Conservation (phyloP, 1,139 yeast species). For the Candida mesenterica region DNA sequence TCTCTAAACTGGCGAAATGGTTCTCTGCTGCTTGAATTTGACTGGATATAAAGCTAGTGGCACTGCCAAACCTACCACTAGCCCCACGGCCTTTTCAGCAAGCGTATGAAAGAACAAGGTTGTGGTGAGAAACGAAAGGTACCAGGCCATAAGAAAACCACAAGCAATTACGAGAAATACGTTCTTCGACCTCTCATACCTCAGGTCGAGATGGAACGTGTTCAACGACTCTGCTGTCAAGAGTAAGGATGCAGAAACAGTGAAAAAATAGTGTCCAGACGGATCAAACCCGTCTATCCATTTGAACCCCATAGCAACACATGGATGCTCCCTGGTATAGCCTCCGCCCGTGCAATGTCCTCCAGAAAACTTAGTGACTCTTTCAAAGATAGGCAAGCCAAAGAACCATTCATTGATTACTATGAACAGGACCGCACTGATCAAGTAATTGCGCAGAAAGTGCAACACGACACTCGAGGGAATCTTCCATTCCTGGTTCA, state of each 20-base stretch:
- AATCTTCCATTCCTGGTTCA: slow-evolving; percentile 5
- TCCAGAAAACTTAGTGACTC: slow-evolving; percentile 38
- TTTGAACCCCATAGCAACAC: slow-evolving; percentile 20
- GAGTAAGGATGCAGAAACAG: slow-evolving; percentile 48
- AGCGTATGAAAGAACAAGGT: slow-evolving; percentile 63
- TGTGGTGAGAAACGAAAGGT: slow-evolving; percentile 48
- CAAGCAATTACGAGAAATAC: too few relatives aligned
- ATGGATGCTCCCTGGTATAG: not conserved
- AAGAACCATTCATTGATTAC: slow-evolving; percentile 42
- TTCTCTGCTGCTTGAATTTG: too few relatives aligned
- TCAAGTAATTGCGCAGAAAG: slow-evolving; percentile 13
- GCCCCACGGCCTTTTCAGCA: slow-evolving; percentile 54
- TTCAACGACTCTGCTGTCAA: slow-evolving; percentile 34
- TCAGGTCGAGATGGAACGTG: slow-evolving; percentile 6
- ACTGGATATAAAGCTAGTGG: slow-evolving; percentile 3
- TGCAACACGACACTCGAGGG: slow-evolving; percentile 8
- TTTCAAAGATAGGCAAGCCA: slow-evolving; percentile 45
- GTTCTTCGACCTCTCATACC: not conserved
- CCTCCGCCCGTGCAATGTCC: slow-evolving; percentile 34
- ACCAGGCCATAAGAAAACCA: slow-evolving; percentile 37
- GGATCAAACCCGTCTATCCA: slow-evolving; percentile 63
- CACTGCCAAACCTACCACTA: slow-evolving; percentile 39
- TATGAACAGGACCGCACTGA: slow-evolving; percentile 18
- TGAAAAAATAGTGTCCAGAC: slow-evolving; percentile 62
- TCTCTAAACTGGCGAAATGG: too few relatives aligned